Evolutionary conservation across 306 rosid genomes (phyloP).

Genomic region (Cucumis melo): DNA sequence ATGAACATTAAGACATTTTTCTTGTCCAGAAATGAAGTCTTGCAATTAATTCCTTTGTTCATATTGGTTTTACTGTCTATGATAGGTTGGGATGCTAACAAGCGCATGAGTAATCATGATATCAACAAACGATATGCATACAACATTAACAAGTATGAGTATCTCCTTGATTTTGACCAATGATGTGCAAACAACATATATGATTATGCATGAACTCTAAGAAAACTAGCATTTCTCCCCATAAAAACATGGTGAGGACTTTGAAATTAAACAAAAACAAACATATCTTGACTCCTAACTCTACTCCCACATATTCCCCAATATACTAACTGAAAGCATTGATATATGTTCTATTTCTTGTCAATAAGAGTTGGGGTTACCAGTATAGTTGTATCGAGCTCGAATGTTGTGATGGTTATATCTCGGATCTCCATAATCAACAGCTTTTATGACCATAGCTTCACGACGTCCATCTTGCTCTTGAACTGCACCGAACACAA

Average conservation of each 20-base stretch:
- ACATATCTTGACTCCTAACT: not conserved
- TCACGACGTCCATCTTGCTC: conserved; percentile 80
- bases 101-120: not conserved
- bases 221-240: not conserved
- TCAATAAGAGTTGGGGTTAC: conserved; percentile 54
- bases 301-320: not conserved
- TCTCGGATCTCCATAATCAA: conserved; percentile 66
- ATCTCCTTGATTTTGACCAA: not conserved
- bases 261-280: not conserved
- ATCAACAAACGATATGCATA: not conserved
- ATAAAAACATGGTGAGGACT: not conserved
- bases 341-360: not conserved
- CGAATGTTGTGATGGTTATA: conserved; percentile 59
- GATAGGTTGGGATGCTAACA: not conserved
- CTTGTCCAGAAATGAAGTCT: not conserved
- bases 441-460: conserved; percentile 85
- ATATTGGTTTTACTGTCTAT: not conserved
- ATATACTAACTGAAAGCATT: not conserved
- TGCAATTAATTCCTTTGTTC: not conserved
- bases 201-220: not conserved
- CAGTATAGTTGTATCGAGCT: conserved; percentile 47
- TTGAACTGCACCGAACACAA: conserved; percentile 93
- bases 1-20: not conserved
- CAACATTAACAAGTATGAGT: not conserved
- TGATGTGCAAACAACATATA: conserved; percentile 1